Evolutionary conservation across 169 alveolate genomes (phyloP), one percentile per base, ranked within the genome.

Genomic region (Plasmodium ovale): DNA sequence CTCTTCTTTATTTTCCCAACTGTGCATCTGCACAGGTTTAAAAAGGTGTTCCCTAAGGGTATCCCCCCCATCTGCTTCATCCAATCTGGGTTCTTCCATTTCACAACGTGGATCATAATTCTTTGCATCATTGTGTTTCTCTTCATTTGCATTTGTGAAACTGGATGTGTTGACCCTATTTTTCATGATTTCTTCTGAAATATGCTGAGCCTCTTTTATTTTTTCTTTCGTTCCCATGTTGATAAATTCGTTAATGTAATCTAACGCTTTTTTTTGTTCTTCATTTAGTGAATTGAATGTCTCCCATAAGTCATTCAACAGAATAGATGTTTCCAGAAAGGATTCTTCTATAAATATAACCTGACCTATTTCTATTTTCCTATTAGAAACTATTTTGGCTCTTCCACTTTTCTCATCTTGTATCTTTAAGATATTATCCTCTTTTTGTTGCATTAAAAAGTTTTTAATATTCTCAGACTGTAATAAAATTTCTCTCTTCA

Each of bases 251-350:
- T 37, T 54, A 59, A 71, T 72, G 4, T 67, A 23, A 54, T 71
- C 71, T 47, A 56, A 62, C 31, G 47, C 31, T 3, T 9, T 60
- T 23, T 67, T 91, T 12, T 59, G 85, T 10, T 72, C 67, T 14
- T 59, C 27, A 33, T 49, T 16, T 12, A 73, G 31, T 27, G 37
- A 35, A 64, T 54, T 39, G 47, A 19, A 87, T 23, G 88, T 39
- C 5, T 71, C 47, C 90, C 88, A 79, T 59, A 77, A 72, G 12
- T 87, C 67, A 37, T 72, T 54, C 23, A 87, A 64, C 59, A 42
- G 31, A 65, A 91, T 91, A 29, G 91, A 73, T 5, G 88, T 91
- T 54, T 87, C 84, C 54, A 84, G 25, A 21, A 91, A 65, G 53
- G 44, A 44, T n/a, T 68, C 59, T 53, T 73, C 87, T 19, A 69